Evolutionary conservation across 148 eudicot genomes (phyloP).

Genomic region (Dysphania ambrosioides): DNA sequence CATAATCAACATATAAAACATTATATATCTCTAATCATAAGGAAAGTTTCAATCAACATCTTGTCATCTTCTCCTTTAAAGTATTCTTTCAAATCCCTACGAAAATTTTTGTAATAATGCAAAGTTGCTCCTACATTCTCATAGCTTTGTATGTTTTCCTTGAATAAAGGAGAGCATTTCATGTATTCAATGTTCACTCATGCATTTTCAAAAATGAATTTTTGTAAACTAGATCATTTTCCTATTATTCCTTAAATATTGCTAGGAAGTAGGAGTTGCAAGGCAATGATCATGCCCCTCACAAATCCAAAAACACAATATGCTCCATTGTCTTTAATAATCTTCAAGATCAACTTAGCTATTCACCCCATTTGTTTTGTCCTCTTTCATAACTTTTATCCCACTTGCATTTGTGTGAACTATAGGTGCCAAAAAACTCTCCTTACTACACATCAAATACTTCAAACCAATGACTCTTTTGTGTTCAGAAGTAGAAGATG

Average conservation of each 20-base stretch:
- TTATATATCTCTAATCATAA: not conserved
- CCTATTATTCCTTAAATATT: not conserved
- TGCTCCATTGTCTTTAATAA: not conserved
- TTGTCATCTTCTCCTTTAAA: slow-evolving; percentile 6
- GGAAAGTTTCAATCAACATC: slow-evolving; percentile 6
- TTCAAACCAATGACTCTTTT: not conserved
- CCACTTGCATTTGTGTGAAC: not conserved
- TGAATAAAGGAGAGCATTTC: not conserved
- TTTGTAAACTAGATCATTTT: not conserved
- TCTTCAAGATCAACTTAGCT: not conserved
- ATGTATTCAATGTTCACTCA: not conserved
- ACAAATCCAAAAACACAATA: not conserved
- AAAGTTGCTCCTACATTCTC: not conserved
- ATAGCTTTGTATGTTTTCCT: not conserved
- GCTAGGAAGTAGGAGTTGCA: not conserved
- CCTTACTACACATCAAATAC: not conserved
- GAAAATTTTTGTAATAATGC: not conserved
- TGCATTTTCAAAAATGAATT: not conserved
- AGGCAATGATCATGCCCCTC: not conserved
- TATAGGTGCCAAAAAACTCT: not conserved
- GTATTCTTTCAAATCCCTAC: slow-evolving; percentile 8
- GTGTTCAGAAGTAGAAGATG: not conserved
- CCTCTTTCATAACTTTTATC: not conserved
- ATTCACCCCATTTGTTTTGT: not conserved
- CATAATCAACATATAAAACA: slow-evolving; percentile 2